phyloP scores from a whole-genome alignment of 208 protist species.

The Acanthamoeba healyi region DNA sequence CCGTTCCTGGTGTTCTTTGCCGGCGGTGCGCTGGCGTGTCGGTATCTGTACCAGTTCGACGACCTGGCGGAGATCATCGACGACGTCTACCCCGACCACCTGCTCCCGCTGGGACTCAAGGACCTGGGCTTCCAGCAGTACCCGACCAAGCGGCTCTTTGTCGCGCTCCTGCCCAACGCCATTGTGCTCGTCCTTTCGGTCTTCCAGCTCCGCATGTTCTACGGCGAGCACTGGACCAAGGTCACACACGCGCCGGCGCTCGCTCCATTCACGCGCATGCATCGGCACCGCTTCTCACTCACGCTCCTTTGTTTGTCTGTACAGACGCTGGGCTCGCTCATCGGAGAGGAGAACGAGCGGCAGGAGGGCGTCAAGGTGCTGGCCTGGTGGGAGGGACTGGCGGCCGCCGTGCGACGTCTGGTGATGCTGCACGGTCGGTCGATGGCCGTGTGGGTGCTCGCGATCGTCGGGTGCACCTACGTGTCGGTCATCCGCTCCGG shows the following conservation, averaged over 20 bases:
- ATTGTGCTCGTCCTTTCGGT: conserved; percentile 45
- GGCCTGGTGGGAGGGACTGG: conserved; percentile 27
- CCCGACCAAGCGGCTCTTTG: conserved; percentile 30
- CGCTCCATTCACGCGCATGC: no score
- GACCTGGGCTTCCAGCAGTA: conserved; percentile 60
- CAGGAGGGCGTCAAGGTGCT: conserved; percentile 32
- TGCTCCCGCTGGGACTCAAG: conserved; percentile 5
- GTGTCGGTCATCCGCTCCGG: neutral
- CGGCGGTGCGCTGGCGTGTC: conserved; percentile 31
- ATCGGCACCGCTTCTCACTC: no score
- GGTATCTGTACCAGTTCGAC: conserved; percentile 68
- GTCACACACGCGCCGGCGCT: neutral
- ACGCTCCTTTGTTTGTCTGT: neutral
- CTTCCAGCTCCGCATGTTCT: conserved; percentile 60
- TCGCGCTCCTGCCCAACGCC: conserved; percentile 57
- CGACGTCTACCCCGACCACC: conserved; percentile 18
- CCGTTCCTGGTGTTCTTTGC: conserved; percentile 67
- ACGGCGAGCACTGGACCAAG: conserved; percentile 69
- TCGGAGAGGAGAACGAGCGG: neutral
- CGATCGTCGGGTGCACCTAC: conserved; percentile 38
- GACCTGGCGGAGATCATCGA: conserved; percentile 38
- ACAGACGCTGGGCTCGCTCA: conserved; percentile 19
- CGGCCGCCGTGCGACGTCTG: neutral
- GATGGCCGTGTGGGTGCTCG: conserved; percentile 27
- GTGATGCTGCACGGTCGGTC: conserved; percentile 23